Percentiles rank a stretch among this genome's conserved stretches.
Evolutionary conservation across 1,284 basidiomycete species (phyloP).

Genomic region (Cerioporus squamosus): DNA sequence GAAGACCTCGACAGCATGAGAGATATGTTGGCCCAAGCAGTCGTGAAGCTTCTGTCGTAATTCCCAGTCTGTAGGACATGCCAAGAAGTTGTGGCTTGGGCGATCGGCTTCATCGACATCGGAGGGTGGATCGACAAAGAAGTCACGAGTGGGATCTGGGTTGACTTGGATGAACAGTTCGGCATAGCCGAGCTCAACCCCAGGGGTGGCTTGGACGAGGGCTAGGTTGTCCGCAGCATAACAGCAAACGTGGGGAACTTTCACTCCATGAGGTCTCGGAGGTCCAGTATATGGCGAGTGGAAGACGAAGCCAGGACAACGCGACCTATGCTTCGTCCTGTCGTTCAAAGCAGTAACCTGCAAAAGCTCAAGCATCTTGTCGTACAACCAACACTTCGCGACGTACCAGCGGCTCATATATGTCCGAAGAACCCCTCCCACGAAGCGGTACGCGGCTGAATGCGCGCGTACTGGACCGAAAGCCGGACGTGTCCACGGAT

Average conservation of each 20-base stretch:
- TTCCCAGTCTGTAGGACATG: too few relatives aligned
- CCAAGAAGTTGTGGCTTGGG: too few relatives aligned
- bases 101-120: too few relatives aligned
- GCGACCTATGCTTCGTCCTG: neutral
- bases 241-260: neutral
- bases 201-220: neutral
- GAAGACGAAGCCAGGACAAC: conserved; percentile 9
- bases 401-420: conserved; percentile 6
- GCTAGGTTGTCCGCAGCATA: neutral
- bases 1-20: conserved; percentile 5
- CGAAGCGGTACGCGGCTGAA: neutral
- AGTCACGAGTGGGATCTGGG: neutral
- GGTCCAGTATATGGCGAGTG: too few relatives aligned
- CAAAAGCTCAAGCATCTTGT: neutral
- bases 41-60: too few relatives aligned
- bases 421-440: neutral
- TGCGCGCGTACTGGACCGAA: neutral
- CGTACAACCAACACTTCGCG: too few relatives aligned
- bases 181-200: conserved; percentile 4
- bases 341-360: conserved; percentile 3
- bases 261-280: too few relatives aligned
- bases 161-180: conserved; percentile 10
- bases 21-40: conserved; percentile 3
- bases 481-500: neutral
- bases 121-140: neutral